phyloP scores from a whole-genome alignment of 768 basidiomycete genomes.

The Grammothele lineata region DNA sequence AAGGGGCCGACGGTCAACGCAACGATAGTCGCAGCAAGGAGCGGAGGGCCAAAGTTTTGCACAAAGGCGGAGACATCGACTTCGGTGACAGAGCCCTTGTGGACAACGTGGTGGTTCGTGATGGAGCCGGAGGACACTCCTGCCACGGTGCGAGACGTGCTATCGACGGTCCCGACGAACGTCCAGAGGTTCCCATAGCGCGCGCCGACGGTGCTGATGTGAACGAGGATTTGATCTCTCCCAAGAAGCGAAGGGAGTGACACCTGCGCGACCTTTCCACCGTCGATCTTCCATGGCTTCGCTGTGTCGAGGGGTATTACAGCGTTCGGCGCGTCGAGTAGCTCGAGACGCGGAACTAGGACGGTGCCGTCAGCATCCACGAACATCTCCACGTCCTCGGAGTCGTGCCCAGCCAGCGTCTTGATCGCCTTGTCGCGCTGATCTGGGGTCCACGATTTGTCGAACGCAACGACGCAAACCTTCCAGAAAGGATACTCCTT shows the following conservation, averaged over 20 bases:
- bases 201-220: neutral
- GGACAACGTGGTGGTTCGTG: conserved; percentile 5
- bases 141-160: neutral
- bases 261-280: neutral
- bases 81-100: neutral
- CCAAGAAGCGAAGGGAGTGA: too few relatives aligned
- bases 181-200: neutral
- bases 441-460: conserved; percentile 12
- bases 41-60: neutral
- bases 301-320: neutral
- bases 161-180: conserved; percentile 1
- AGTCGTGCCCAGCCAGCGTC: neutral
- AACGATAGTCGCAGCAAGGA: neutral
- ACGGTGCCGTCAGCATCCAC: conserved; percentile 9
- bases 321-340: neutral
- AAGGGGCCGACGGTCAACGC: neutral
- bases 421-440: neutral
- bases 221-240: neutral
- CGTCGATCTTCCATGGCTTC: conserved; percentile 12
- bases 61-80: neutral
- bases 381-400: conserved; percentile 9
- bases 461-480: conserved; percentile 27
- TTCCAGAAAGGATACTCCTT: conserved; percentile 30
- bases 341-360: conserved; percentile 7
- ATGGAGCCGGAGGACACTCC: conserved; percentile 4